Conservation (phyloP, 257 asterid genomes). For the Lycium barbarum region DNA sequence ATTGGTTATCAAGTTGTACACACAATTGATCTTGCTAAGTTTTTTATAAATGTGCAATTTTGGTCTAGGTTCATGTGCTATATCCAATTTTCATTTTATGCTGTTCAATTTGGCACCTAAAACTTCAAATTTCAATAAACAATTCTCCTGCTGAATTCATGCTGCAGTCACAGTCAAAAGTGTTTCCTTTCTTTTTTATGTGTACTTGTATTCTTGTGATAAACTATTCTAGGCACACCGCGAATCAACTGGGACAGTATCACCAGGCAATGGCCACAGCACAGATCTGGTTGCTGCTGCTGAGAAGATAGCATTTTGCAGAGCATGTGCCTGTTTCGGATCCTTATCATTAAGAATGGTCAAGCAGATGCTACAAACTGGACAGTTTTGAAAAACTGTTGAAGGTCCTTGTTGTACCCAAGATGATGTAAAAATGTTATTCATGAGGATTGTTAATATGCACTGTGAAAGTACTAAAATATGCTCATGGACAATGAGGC, state of each 20-base stretch:
- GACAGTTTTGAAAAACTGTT: conserved; percentile 26
- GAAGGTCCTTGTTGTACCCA: conserved; percentile 10
- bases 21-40: background rate
- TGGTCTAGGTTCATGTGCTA: background rate
- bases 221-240: conserved; percentile 75
- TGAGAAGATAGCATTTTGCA: conserved; percentile 93
- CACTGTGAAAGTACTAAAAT: background rate
- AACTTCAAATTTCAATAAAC: background rate
- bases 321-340: conserved; percentile 96
- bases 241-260: conserved; percentile 88
- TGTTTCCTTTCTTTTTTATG: background rate
- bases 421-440: conserved; percentile 22
- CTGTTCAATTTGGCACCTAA: background rate
- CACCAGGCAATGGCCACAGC: conserved; percentile 42
- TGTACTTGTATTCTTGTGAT: background rate
- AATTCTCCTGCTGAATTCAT: background rate
- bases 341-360: conserved; percentile 63
- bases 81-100: background rate
- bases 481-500: conserved; percentile 13
- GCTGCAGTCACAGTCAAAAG: background rate
- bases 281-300: conserved; percentile 88
- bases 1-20: too few species aligned
- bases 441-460: conserved; percentile 20
- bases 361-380: conserved; percentile 42
- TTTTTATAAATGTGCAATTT: background rate